Evolutionary conservation across 768 basidiomycete species (phyloP), one percentile per base, ranked within the genome.

Genomic region (Suillus hirtellus): DNA sequence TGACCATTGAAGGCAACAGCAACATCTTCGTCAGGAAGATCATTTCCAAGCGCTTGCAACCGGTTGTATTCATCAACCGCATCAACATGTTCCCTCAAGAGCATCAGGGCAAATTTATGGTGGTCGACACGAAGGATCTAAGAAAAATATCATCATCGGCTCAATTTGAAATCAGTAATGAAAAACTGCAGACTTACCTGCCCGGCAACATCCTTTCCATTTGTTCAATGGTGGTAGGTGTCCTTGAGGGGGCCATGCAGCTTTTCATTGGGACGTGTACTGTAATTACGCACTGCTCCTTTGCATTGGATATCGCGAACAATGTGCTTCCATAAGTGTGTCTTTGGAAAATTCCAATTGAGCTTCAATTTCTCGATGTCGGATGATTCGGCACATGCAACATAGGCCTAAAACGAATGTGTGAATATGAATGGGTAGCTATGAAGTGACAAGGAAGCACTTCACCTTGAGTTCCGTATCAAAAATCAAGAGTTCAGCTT

Each of bases 271-370:
- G 69, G 69, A 53, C 70, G 68, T 1, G 75, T 78, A 37, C 73
- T 77, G 47, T 73, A 79, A 43, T 77, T 76, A 0, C 55, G 53
- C 0, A 73, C 68, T 0, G 62, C 74, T 11, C 78, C 79, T 38
- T 80, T 80, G 0, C 2, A 21, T 35, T 53, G 21, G 12, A 81
- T 79, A 44, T 80, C 72, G 2, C 61, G 60, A 34, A 78, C 70
- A 0, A 75, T 50, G 59, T 81, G 78, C 3, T 65, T 60, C 49
- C 77, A 75, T 1, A 68, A 64, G 40, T 81, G 79, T 0, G 63
- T 56, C 65, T 81, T 81, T 0, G 75, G 76, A 55, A 79, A 79
- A 27, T 77, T 60, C 74, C 75, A 78, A 12, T 71, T 63, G 11
- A 66, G 59, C 67, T 76, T 77, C 63, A 68, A 38, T 11, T 46